Conservation (phyloP, 495 filamentous ascomycete species). For the Glarea lozoyensis region DNA sequence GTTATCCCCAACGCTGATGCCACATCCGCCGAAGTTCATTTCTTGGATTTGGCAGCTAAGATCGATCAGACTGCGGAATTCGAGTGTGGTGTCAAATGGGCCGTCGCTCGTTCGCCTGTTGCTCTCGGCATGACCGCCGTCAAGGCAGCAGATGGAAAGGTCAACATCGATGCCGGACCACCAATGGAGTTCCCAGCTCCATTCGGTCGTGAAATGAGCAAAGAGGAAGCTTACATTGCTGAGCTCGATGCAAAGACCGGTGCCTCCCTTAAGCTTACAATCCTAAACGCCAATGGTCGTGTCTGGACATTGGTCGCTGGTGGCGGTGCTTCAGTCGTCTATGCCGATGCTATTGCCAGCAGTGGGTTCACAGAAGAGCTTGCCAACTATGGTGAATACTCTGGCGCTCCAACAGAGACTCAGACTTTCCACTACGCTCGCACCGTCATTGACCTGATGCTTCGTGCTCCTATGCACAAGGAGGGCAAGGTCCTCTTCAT, state of each 20-base stretch:
- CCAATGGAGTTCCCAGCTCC: slow-evolving; percentile 98
- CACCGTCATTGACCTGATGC: slow-evolving; percentile 96
- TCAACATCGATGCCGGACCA: slow-evolving; percentile 92
- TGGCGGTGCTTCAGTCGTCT: slow-evolving; percentile 98
- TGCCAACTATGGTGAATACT: slow-evolving; percentile 99
- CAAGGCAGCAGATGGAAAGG: slow-evolving; percentile 54
- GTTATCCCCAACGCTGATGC: slow-evolving; percentile 89
- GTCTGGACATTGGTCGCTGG: slow-evolving; percentile 98
- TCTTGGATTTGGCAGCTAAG: slow-evolving; percentile 97
- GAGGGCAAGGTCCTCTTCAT: slow-evolving; percentile 99
- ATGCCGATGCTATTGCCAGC: slow-evolving; percentile 96
- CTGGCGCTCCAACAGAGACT: slow-evolving; percentile 92
- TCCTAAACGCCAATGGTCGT: slow-evolving; percentile 83
- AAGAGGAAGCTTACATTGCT: slow-evolving; percentile 98
- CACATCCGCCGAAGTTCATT: slow-evolving; percentile 92
- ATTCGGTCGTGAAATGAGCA: slow-evolving; percentile 94
- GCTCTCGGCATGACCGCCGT: slow-evolving; percentile 69
- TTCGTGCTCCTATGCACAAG: slow-evolving; percentile 73
- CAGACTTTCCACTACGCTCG: slow-evolving; percentile 98
- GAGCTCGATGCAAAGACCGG: slow-evolving; percentile 99
- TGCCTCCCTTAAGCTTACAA: slow-evolving; percentile 95
- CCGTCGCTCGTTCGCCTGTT: slow-evolving; percentile 78
- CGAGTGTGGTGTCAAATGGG: slow-evolving; percentile 98
- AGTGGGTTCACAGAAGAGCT: slow-evolving; percentile 92
- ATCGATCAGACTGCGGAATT: slow-evolving; percentile 99